Base-by-base conservation (phyloP, 148 eudicot species). In the Rhododendron vialii region DNA sequence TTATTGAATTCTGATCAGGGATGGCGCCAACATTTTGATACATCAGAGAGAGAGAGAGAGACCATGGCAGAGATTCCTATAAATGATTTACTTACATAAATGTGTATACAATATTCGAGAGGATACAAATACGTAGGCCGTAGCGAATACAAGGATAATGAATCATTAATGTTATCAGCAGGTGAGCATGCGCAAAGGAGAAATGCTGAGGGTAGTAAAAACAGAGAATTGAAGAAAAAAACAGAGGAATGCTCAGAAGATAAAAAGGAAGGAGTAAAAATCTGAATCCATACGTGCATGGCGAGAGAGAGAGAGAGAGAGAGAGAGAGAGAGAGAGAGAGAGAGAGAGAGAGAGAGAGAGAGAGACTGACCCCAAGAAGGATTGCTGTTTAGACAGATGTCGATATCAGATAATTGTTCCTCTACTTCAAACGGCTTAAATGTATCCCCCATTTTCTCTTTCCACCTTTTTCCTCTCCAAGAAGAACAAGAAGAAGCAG, bases 371-470 rank as follows among this genome's bases (percentile, higher is more conserved):
- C 99, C 91, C 98, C 95, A 93, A 38, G 95, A 87, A 83, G 98
- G 98, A 82, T 91, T 92, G 91, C 98, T 96, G 78, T 90, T 92
- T 85, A 96, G 87, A 85, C 99, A 96, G 84, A 86, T 92, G 86
- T 96, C 98, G 78, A 96, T 92, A 2, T 94, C 94, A 12, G 95
- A 94, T 4, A 96, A 92, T 73, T 96, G 99, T 22, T 94, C 98
- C 87, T 92, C 94, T 51, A 93, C 92, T 9, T 98, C 98, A 87
- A 90, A 91, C 20, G 99, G 94, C 77, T 81, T 93, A 26, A 90
- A 90, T 80, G 88, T 92, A 55, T 93, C 94, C n/a, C 76, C 90
- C 84, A 81, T 90, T 84, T 86, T 28, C 33, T 20, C 30, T 53
- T 30, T 82, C 57, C 1, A 50, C 53, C 18, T 17, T 26, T 26